phyloP scores from a whole-genome alignment of 1,284 basidiomycete genomes.

The Somion occarium region DNA sequence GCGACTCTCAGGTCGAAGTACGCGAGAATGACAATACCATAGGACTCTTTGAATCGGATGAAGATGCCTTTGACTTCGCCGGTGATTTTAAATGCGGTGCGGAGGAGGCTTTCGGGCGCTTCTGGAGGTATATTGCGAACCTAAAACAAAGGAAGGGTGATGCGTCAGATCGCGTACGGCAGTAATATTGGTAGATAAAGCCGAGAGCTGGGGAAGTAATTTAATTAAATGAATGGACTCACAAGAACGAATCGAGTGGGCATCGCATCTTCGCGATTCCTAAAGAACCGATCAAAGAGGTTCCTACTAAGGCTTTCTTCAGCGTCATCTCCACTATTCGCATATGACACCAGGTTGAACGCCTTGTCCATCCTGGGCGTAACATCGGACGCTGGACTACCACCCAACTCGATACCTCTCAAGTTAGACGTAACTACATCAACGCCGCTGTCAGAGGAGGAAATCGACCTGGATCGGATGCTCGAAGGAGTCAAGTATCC shows the following conservation, averaged over 20 bases:
- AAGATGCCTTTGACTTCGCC: slow-evolving; percentile 45
- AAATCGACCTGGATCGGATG: background rate
- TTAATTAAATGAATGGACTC: slow-evolving; percentile 1
- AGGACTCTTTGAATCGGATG: slow-evolving; percentile 40
- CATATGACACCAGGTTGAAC: background rate
- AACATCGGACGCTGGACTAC: background rate
- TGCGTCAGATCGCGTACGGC: slow-evolving; percentile 5
- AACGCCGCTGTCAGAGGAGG: background rate
- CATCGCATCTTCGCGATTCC: background rate
- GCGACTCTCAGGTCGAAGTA: slow-evolving; percentile 61
- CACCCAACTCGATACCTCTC: background rate
- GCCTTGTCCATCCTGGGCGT: background rate
- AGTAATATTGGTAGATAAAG: background rate
- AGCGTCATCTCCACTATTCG: background rate
- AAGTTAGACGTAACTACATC: background rate
- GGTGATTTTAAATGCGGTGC: slow-evolving; percentile 15
- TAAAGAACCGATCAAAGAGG: background rate
- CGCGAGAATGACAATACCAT: slow-evolving; percentile 51
- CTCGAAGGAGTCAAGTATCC: background rate
- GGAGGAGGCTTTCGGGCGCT: slow-evolving; percentile 9
- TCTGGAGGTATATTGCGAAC: slow-evolving; percentile 16
- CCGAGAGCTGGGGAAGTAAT: too few relatives aligned
- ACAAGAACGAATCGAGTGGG: slow-evolving; percentile 11
- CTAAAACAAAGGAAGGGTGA: slow-evolving; percentile 10
- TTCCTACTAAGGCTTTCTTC: background rate